Evolutionary conservation across 208 protist species (phyloP).

Genomic region (Acanthamoeba divionensis): DNA sequence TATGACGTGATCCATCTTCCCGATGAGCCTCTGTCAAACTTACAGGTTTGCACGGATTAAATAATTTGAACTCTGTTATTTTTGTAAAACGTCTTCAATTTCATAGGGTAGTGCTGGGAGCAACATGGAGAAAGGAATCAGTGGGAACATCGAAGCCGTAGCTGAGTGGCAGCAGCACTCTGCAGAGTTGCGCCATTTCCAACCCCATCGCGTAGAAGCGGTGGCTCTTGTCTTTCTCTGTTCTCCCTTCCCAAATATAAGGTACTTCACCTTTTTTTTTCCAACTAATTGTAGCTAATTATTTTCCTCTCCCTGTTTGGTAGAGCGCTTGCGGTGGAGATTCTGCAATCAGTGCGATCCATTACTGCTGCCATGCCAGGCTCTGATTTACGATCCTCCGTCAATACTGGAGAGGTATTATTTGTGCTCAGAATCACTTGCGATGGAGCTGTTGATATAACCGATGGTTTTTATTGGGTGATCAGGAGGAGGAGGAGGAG

Average conservation of each 20-base stretch:
- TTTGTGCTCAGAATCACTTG: background rate
- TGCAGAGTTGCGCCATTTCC: background rate
- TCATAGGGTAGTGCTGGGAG: no score
- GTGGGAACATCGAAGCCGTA: no score
- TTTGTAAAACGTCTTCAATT: no score
- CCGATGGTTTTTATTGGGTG: background rate
- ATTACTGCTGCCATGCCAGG: background rate
- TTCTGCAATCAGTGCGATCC: conserved; percentile 20
- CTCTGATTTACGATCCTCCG: background rate
- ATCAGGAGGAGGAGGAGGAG: background rate
- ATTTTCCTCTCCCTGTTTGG: background rate
- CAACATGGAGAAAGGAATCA: no score
- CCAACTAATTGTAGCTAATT: background rate
- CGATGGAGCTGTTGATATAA: background rate
- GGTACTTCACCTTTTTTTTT: background rate
- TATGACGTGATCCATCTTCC: background rate
- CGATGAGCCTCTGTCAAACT: no score
- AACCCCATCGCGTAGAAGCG: background rate
- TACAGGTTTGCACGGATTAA: no score
- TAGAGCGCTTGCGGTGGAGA: conserved; percentile 1
- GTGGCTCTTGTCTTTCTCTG: conserved; percentile 23
- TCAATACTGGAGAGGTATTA: background rate
- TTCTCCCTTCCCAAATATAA: background rate
- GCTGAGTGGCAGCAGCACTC: no score
- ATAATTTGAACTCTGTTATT: no score